Percentiles rank a stretch among this genome's conserved stretches.
Evolutionary conservation across 179 eudicot genomes (phyloP).

Genomic region (Beta corolliflora): DNA sequence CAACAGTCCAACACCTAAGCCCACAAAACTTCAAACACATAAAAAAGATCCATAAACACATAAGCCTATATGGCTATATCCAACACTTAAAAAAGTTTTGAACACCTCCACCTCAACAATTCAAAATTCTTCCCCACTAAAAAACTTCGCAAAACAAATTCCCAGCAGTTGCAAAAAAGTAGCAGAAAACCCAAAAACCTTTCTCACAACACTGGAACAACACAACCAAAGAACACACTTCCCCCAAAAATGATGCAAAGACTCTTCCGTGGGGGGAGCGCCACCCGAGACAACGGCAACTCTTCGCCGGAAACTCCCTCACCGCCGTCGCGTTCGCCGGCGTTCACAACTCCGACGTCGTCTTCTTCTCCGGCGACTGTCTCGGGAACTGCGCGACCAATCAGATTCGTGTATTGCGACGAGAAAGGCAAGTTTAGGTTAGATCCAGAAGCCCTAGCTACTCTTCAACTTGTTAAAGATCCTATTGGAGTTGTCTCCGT

Average conservation of each 20-base stretch:
- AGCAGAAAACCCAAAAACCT: background rate
- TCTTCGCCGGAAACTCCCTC: slow-evolving; percentile 33
- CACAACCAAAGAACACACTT: too few species aligned
- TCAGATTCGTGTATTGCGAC: slow-evolving; percentile 81
- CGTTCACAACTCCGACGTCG: slow-evolving; percentile 7
- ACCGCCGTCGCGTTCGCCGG: slow-evolving; percentile 13
- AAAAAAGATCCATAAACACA: too few species aligned
- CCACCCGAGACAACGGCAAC: slow-evolving; percentile 23
- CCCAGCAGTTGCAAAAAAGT: too few species aligned
- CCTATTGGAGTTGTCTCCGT: slow-evolving; percentile 96
- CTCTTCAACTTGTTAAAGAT: slow-evolving; percentile 79
- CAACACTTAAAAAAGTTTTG: too few species aligned
- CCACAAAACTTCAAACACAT: too few species aligned
- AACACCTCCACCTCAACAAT: background rate
- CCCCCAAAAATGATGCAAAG: slow-evolving; percentile 36
- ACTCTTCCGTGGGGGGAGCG: slow-evolving; percentile 30
- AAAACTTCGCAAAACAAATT: too few species aligned
- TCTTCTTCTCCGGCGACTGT: slow-evolving; percentile 10
- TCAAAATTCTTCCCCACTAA: background rate
- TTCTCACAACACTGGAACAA: too few species aligned
- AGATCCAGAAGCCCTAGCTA: slow-evolving; percentile 90
- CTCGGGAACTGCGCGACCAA: slow-evolving; percentile 72
- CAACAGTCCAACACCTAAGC: too few species aligned
- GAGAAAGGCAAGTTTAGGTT: slow-evolving; percentile 78
- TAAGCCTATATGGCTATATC: too few species aligned